phyloP scores from a whole-genome alignment of 2,329 filamentous ascomycete genomes.

The Talaromyces sp. region DNA sequence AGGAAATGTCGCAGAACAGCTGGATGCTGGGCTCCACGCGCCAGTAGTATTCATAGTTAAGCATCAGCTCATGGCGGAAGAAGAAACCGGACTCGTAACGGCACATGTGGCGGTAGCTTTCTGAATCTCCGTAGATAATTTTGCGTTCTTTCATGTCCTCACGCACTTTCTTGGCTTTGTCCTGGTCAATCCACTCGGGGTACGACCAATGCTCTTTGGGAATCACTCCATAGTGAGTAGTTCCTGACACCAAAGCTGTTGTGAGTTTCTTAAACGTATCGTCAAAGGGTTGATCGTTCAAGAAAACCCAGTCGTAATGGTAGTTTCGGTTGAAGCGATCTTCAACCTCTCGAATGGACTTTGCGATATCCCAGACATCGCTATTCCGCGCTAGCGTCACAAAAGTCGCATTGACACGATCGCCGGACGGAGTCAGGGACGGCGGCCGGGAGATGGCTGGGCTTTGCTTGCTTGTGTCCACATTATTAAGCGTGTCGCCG shows the following conservation, averaged over 20 bases:
- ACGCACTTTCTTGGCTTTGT: constrained; percentile 82
- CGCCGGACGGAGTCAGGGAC: constrained; percentile 23
- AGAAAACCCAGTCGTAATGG: constrained; percentile 98
- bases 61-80: constrained; percentile 89
- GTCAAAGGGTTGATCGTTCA: constrained; percentile 94
- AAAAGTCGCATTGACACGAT: constrained; percentile 93
- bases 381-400: constrained; percentile 89
- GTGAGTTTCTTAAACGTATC: constrained; percentile 91
- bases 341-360: constrained; percentile 92
- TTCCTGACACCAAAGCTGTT: constrained; percentile 81
- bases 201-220: constrained; percentile 94
- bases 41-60: constrained; percentile 99
- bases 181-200: constrained; percentile 90
- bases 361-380: constrained; percentile 93
- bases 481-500: background rate
- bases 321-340: constrained; percentile 96
- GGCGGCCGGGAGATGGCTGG: constrained; percentile 3
- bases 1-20: constrained; percentile 91
- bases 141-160: constrained; percentile 91
- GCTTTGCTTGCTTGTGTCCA: constrained; percentile 2
- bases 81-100: constrained; percentile 99
- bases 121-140: constrained; percentile 96
- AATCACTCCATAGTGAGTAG: constrained; percentile 84
- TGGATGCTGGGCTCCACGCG: constrained; percentile 95
- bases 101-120: constrained; percentile 99